phyloP scores from a whole-genome alignment of 2,329 filamentous ascomycete species.

The Coniochaeta sp. region DNA sequence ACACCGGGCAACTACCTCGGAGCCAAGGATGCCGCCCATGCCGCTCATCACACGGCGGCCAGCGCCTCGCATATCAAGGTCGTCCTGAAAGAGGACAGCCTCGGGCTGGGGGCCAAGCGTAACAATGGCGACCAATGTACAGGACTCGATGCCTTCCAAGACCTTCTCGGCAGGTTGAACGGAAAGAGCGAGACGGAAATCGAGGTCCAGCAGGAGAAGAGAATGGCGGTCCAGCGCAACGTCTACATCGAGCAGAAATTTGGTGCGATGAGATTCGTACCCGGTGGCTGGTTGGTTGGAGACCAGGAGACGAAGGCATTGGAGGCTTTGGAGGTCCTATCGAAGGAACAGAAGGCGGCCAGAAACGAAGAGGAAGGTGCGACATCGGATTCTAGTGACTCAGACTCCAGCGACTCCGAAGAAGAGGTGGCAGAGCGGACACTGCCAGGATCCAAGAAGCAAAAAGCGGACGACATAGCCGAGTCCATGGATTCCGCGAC shows the following conservation, averaged over 20 bases:
- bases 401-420: not conserved
- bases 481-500: conserved; percentile 24
- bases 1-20: conserved; percentile 77
- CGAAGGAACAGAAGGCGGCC: conserved; percentile 11
- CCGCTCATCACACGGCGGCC: conserved; percentile 68
- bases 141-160: conserved; percentile 80
- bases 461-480: conserved; percentile 17
- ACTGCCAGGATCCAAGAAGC: conserved; percentile 16
- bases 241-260: conserved; percentile 69
- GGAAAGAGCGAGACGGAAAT: conserved; percentile 72
- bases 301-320: conserved; percentile 31
- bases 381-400: conserved; percentile 1
- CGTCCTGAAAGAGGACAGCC: conserved; percentile 79
- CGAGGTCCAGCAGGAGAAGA: conserved; percentile 59
- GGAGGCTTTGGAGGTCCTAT: not conserved
- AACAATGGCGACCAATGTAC: conserved; percentile 72
- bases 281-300: conserved; percentile 64
- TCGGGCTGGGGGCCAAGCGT: conserved; percentile 78
- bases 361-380: conserved; percentile 12
- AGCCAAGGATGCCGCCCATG: conserved; percentile 66
- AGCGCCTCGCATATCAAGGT: conserved; percentile 83
- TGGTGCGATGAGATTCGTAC: conserved; percentile 79
- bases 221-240: conserved; percentile 64
- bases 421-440: conserved; percentile 10
- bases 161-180: conserved; percentile 80